Conservation (phyloP, 129 eudicot genomes). For the Chrysanthemum seticuspe region DNA sequence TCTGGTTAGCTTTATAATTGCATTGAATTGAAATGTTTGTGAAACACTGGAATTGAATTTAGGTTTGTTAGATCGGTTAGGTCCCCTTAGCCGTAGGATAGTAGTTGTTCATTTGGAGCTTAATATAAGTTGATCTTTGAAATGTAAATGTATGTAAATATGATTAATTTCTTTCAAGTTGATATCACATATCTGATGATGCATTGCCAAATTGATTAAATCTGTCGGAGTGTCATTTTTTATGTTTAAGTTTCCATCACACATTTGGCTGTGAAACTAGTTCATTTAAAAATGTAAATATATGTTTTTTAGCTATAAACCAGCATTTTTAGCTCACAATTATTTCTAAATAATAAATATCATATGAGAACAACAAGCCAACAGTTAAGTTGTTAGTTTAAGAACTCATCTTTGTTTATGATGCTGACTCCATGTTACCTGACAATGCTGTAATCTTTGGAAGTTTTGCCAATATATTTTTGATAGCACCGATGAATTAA, state of each 20-base stretch:
- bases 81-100: slow-evolving; percentile 2
- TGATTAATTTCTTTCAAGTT: not conserved
- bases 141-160: slow-evolving; percentile 4
- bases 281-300: too few species aligned
- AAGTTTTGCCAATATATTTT: not conserved
- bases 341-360: too few species aligned
- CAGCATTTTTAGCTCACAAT: not conserved
- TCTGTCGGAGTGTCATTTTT: not conserved
- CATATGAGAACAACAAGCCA: not conserved
- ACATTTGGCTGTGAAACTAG: not conserved
- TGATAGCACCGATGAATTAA: not conserved
- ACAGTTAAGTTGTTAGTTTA: slow-evolving; percentile 1
- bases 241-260: not conserved
- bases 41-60: not conserved
- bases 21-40: too few species aligned
- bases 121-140: not conserved
- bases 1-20: too few species aligned
- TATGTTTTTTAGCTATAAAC: slow-evolving; percentile 6
- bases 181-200: slow-evolving; percentile 15
- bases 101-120: slow-evolving; percentile 11
- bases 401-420: not conserved
- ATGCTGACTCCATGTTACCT: slow-evolving; percentile 1
- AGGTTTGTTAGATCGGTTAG: slow-evolving; percentile 9
- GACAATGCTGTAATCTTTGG: not conserved
- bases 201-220: not conserved